phyloP scores from a whole-genome alignment of 1,284 basidiomycete genomes.

The Ceratobasidium sp. region DNA sequence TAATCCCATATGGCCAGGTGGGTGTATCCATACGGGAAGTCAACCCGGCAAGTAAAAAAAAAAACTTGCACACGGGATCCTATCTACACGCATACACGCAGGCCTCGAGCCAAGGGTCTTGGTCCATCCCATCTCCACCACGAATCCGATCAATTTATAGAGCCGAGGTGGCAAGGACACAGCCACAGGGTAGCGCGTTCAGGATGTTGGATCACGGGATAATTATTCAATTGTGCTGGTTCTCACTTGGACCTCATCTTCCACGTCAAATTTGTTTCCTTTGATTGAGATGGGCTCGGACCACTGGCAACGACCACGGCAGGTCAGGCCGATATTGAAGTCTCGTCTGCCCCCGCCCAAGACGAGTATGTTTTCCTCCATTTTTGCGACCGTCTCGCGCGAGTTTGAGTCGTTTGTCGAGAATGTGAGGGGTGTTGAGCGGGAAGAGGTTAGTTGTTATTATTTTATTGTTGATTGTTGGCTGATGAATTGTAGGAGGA shows the following conservation, averaged over 20 bases:
- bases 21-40: neutral
- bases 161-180: neutral
- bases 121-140: too few relatives aligned
- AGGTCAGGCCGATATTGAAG: conserved; percentile 25
- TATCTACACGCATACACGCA: neutral
- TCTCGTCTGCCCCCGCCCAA: conserved; percentile 30
- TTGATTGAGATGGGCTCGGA: neutral
- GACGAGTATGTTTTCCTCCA: conserved; percentile 36
- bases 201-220: neutral
- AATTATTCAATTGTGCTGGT: neutral
- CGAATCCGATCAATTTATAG: too few relatives aligned
- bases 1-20: neutral
- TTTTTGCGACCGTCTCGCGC: conserved; percentile 34
- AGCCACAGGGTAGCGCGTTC: conserved; percentile 23
- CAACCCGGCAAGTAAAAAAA: neutral
- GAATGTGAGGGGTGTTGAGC: conserved; percentile 28
- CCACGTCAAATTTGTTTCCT: neutral
- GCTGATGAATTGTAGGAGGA: neutral
- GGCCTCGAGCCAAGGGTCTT: too few relatives aligned
- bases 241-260: neutral
- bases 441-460: neutral
- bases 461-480: neutral
- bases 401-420: conserved; percentile 44
- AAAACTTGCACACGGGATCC: neutral
- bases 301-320: conserved; percentile 28